Evolutionary conservation across 768 basidiomycete genomes (phyloP).

Genomic region (Boletus pseudopeckii): DNA sequence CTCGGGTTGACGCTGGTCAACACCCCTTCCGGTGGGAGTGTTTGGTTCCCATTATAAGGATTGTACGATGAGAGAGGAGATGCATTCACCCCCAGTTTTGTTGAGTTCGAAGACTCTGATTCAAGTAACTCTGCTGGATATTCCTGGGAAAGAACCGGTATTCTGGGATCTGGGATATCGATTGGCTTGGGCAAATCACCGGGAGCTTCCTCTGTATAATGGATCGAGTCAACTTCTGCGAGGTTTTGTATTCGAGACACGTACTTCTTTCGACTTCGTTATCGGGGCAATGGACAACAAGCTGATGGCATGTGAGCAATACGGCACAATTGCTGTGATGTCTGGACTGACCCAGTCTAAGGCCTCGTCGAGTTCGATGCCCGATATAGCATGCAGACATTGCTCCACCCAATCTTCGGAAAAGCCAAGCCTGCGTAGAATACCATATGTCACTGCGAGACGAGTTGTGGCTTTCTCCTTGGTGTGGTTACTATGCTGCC

Average conservation of each 20-base stretch:
- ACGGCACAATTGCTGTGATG: background rate
- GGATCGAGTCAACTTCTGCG: background rate
- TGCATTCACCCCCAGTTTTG: slow-evolving; percentile 40
- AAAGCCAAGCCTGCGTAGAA: slow-evolving; percentile 76
- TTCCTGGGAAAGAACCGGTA: background rate
- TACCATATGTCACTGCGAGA: slow-evolving; percentile 78
- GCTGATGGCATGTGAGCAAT: slow-evolving; percentile 38
- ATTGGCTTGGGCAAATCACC: slow-evolving; percentile 10
- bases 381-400: slow-evolving; percentile 62
- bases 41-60: background rate
- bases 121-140: background rate
- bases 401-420: slow-evolving; percentile 62
- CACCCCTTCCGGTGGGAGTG: background rate
- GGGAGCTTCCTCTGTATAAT: slow-evolving; percentile 10
- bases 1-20: slow-evolving; percentile 6
- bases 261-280: slow-evolving; percentile 48
- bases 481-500: slow-evolving; percentile 41
- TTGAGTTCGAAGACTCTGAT: slow-evolving; percentile 2
- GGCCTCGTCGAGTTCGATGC: slow-evolving; percentile 82
- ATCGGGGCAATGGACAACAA: slow-evolving; percentile 60
- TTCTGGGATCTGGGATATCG: slow-evolving; percentile 2
- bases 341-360: slow-evolving; percentile 75
- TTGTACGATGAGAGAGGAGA: slow-evolving; percentile 34
- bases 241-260: slow-evolving; percentile 3
- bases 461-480: slow-evolving; percentile 70